Conservation (phyloP, 2,329 filamentous ascomycete genomes). For the Aspergillus tubingensis region DNA sequence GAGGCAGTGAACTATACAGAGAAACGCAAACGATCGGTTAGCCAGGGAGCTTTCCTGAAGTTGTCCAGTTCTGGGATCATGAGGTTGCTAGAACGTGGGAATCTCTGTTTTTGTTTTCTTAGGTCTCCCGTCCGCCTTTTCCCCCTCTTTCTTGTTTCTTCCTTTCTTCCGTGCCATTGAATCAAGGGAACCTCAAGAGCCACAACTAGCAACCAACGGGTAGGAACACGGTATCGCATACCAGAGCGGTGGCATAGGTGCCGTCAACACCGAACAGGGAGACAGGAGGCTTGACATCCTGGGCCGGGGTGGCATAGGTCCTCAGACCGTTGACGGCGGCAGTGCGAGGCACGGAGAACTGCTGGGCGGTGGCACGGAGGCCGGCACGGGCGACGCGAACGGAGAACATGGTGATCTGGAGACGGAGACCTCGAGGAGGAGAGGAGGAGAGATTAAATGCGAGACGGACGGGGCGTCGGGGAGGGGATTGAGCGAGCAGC, state of each 20-base stretch:
- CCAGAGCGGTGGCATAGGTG: slow-evolving; percentile 97
- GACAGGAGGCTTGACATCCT: slow-evolving; percentile 79
- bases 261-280: slow-evolving; percentile 94
- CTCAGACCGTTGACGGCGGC: slow-evolving; percentile 56
- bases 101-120: not conserved
- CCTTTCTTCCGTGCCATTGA: not conserved
- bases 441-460: slow-evolving; percentile 25
- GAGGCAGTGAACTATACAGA: slow-evolving; percentile 83
- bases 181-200: not conserved
- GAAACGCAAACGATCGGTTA: slow-evolving; percentile 11
- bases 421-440: slow-evolving; percentile 26
- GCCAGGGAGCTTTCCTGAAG: not conserved
- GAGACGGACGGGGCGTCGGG: slow-evolving; percentile 30
- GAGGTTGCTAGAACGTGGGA: not conserved
- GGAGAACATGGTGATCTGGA: slow-evolving; percentile 53
- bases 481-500: slow-evolving; percentile 20
- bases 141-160: not conserved
- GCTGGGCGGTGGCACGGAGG: slow-evolving; percentile 56
- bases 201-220: not conserved
- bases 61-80: not conserved
- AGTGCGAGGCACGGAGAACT: slow-evolving; percentile 44
- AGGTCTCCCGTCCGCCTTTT: not conserved
- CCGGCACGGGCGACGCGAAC: slow-evolving; percentile 58
- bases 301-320: slow-evolving; percentile 71
- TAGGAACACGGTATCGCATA: slow-evolving; percentile 56